Percentiles rank a stretch among this genome's conserved stretches.
Evolutionary conservation across 78 protist genomes (phyloP).

Genomic region (Planoprotostelium fungivorum): DNA sequence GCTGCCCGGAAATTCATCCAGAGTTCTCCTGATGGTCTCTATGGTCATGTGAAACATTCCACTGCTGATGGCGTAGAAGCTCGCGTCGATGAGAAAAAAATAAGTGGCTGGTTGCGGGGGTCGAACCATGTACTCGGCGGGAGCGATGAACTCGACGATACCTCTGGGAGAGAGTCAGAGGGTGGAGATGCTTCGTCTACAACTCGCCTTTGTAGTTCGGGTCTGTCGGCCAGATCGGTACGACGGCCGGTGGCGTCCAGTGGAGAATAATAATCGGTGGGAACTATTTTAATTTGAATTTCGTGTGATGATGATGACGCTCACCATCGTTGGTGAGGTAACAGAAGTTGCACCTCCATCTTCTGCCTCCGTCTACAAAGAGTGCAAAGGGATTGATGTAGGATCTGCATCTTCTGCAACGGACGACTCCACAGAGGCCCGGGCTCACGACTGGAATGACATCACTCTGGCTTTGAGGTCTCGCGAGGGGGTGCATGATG

Average conservation of each 20-base stretch:
- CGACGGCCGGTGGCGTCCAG: conserved; percentile 64
- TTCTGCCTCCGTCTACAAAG: conserved; percentile 60
- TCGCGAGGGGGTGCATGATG: conserved; percentile 43
- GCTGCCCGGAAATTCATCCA: conserved; percentile 32
- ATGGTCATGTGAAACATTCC: conserved; percentile 64
- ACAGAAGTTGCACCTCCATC: conserved; percentile 81
- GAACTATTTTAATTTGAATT: conserved; percentile 15
- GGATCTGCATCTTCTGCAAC: conserved; percentile 73
- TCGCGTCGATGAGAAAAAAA: conserved; percentile 78
- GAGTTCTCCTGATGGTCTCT: conserved; percentile 37
- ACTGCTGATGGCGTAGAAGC: conserved; percentile 40
- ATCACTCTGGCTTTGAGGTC: neutral
- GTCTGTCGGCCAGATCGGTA: conserved; percentile 46
- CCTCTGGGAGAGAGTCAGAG: no score
- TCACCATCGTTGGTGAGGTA: conserved; percentile 60
- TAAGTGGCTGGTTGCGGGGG: conserved; percentile 80
- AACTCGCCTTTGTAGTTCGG: conserved; percentile 27
- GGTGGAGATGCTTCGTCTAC: no score
- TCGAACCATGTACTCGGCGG: conserved; percentile 67
- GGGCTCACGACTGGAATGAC: neutral
- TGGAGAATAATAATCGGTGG: conserved; percentile 57
- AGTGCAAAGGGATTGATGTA: conserved; percentile 78
- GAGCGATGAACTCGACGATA: conserved; percentile 75
- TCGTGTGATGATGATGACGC: conserved; percentile 6
- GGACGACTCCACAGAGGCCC: conserved; percentile 21